A percentile compares a stretch with the other conserved stretches of the same genome.
These are phyloP conservation scores for Saturnispora gosingensis DNA, from an alignment of 805 yeast species.

Conservation along the genomic window DNA sequence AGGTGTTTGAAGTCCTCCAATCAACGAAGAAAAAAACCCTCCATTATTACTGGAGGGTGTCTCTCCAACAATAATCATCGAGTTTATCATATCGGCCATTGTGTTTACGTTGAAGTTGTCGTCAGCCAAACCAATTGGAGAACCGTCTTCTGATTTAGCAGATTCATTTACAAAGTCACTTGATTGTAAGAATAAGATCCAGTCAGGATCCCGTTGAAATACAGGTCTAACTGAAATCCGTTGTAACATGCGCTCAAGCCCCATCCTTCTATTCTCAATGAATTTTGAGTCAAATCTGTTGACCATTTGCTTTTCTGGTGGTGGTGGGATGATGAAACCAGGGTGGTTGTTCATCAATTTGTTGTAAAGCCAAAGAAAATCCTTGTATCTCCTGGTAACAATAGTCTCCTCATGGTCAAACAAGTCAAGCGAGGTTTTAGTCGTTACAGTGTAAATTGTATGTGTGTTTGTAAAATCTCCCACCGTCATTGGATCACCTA, in stretches of 20 bases:
- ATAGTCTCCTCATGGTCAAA: slow-evolving; percentile 32
- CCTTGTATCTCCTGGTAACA: slow-evolving; percentile 82
- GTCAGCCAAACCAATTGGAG: slow-evolving; percentile 25
- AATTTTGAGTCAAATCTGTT: slow-evolving; percentile 89
- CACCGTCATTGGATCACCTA: slow-evolving; percentile 85
- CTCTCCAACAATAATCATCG: slow-evolving; percentile 14
- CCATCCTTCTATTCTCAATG: slow-evolving; percentile 74
- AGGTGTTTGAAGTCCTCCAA: slow-evolving; percentile 44
- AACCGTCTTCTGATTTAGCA: slow-evolving; percentile 50
- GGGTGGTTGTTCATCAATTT: slow-evolving; percentile 82
- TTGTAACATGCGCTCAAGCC: slow-evolving; percentile 76
- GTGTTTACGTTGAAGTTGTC: slow-evolving; percentile 21
- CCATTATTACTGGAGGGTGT: slow-evolving; percentile 23
- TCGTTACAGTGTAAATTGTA: slow-evolving; percentile 72
- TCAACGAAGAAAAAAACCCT: slow-evolving; percentile 62
- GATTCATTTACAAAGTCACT: slow-evolving; percentile 61
- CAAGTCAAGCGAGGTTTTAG: slow-evolving; percentile 41
- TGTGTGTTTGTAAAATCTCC: slow-evolving; percentile 87
- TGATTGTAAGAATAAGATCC: slow-evolving; percentile 67
- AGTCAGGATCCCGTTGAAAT: slow-evolving; percentile 66
- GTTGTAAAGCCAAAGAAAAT: slow-evolving; percentile 89
- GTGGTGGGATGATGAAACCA: slow-evolving; percentile 88
- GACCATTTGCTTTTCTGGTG: slow-evolving; percentile 87
- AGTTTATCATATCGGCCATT: slow-evolving; percentile 21
- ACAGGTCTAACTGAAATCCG: slow-evolving; percentile 51